Evolutionary conservation across 2,329 filamentous ascomycete species (phyloP), one percentile per base, ranked within the genome.

Genomic region (Penicillium vulpinum): DNA sequence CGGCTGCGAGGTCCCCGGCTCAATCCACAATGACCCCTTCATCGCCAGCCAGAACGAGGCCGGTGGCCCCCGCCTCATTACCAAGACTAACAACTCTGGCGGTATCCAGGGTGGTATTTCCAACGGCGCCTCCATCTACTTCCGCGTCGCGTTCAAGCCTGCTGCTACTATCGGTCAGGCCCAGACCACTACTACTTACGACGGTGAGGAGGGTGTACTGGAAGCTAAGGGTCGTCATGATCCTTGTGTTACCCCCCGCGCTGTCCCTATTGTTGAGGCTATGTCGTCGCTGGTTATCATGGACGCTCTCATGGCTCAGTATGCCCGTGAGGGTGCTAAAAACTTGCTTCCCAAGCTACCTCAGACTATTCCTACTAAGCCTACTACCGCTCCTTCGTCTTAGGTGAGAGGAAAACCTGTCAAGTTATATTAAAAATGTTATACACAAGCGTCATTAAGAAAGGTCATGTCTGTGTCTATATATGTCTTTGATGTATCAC

Each of bases 81-180:
- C 93, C 54, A 90, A 89, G 80, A 97, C 93, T 26, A 97, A 97
- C 81, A 92, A 96, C 81, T 93, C 89, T 2, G 93, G 93, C 13
- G 94, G 93, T 62, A 91, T 97, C 66, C 93, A 97, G 79, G 94
- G 93, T 41, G 93, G 93, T 51, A 97, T 97, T 76, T 88, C 89
- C 49, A 97, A 97, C 75, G 94, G 93, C 56, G 90, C 91, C 36
- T 88, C 88, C 57, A 91, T 97, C 78, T 97, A 94, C 83, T 97
- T 97, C 85, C 87, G 89, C 49, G 88, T 96, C 5, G 92, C 86
- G 16, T 97, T 97, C 85, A 97, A 97, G 83, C 90, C 93, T 10
- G 87, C 93, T 3, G 92, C 93, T 29, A 97, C 94, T 3, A 97
- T 97, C 71, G 88, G 90, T 44, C 89, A 93, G 77, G 89, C 90